These are phyloP conservation scores for Trametes meyenii DNA, from an alignment of 768 basidiomycete genomes.

Conservation along the genomic window DNA sequence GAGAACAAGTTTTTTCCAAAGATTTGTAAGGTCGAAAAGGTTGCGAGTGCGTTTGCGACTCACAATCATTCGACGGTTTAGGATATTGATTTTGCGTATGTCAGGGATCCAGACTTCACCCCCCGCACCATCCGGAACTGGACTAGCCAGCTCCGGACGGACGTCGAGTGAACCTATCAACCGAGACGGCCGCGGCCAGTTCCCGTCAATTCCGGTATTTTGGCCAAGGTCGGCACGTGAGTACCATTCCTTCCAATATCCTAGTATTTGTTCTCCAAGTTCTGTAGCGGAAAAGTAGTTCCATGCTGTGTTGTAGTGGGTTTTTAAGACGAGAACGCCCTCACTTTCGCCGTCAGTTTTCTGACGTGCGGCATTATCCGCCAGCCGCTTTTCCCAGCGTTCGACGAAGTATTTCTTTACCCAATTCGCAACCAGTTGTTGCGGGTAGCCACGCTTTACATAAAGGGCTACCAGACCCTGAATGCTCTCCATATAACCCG, in stretches of 20 bases:
- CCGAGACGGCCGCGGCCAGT: neutral
- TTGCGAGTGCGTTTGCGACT: no score
- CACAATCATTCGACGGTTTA: no score
- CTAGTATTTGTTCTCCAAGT: slow-evolving; percentile 33
- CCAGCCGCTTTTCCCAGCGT: slow-evolving; percentile 35
- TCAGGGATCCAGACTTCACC: no score
- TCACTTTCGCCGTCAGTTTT: neutral
- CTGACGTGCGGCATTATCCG: no score
- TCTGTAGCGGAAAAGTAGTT: slow-evolving; percentile 37
- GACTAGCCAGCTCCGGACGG: neutral
- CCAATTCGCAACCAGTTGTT: slow-evolving; percentile 31
- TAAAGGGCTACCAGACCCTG: slow-evolving; percentile 33
- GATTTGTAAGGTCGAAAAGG: no score
- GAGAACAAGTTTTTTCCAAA: no score
- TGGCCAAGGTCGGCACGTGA: slow-evolving; percentile 1
- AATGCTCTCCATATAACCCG: slow-evolving; percentile 34
- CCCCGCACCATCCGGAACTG: no score
- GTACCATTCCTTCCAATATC: slow-evolving; percentile 28
- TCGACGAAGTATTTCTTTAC: slow-evolving; percentile 28
- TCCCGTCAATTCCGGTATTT: neutral
- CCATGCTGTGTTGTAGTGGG: slow-evolving; percentile 37
- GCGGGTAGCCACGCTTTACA: slow-evolving; percentile 36
- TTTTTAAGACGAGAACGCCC: slow-evolving; percentile 36
- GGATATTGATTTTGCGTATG: no score
- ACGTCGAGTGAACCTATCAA: neutral